A percentile compares a stretch with the other conserved stretches of the same genome.
Evolutionary conservation across 2,329 filamentous ascomycete genomes (phyloP).

Genomic region (Diplodia sapinea): DNA sequence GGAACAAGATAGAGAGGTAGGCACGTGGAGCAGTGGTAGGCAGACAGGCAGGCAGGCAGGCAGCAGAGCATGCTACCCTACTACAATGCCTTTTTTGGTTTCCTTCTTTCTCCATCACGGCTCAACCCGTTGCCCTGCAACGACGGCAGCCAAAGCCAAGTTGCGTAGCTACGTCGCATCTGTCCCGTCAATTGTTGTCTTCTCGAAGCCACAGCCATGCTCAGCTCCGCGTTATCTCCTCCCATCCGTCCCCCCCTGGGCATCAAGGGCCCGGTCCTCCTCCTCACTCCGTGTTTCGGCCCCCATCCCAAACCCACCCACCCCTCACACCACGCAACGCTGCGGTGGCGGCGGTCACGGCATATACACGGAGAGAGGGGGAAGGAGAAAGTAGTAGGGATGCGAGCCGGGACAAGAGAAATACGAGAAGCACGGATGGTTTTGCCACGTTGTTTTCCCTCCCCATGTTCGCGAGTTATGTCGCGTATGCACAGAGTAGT

Average conservation of each 20-base stretch:
- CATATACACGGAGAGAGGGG: not conserved
- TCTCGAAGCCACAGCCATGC: constrained; percentile 2
- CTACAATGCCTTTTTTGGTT: not conserved
- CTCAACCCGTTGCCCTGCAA: not conserved
- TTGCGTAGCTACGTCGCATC: too few relatives aligned
- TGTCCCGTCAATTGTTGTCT: too few relatives aligned
- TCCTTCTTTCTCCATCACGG: not conserved
- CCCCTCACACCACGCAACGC: not conserved
- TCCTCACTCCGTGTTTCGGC: not conserved
- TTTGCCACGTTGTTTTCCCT: constrained; percentile 19
- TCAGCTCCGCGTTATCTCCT: not conserved
- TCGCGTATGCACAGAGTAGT: not conserved
- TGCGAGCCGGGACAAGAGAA: not conserved
- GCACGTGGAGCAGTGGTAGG: not conserved
- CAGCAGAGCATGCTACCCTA: too few relatives aligned
- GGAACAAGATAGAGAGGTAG: not conserved
- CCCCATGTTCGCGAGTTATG: too few relatives aligned
- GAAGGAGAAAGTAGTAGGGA: not conserved
- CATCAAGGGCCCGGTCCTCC: not conserved
- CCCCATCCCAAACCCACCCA: not conserved
- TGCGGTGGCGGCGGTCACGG: not conserved
- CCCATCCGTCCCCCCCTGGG: not conserved
- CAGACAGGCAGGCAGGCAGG: too few relatives aligned
- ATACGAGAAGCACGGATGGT: constrained; percentile 13
- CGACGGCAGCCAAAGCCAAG: not conserved